phyloP scores from a whole-genome alignment of 2,329 filamentous ascomycete genomes.

The Remersonia thermophila region DNA sequence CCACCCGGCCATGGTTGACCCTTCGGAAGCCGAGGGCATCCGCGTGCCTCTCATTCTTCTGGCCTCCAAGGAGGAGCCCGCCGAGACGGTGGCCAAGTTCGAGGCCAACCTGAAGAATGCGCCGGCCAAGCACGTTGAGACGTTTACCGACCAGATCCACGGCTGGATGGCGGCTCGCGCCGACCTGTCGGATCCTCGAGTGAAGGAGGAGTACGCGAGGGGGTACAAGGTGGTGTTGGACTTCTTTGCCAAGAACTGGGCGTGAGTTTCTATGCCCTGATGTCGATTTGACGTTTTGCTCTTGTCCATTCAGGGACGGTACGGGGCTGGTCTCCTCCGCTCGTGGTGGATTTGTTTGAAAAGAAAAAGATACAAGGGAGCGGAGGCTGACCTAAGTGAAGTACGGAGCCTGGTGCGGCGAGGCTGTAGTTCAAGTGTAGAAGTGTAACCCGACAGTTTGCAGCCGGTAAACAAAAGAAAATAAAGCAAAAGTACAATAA shows the following conservation, averaged over 20 bases:
- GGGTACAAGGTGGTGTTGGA: slow-evolving; percentile 47
- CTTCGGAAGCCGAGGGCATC: slow-evolving; percentile 46
- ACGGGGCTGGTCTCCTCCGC: too few species aligned
- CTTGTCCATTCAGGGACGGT: too few species aligned
- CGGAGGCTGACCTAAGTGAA: too few species aligned
- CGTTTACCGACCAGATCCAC: slow-evolving; percentile 54
- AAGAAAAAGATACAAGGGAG: not conserved
- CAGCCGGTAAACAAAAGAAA: too few species aligned
- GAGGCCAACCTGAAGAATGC: slow-evolving; percentile 37
- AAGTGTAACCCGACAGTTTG: too few species aligned
- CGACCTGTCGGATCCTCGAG: slow-evolving; percentile 42
- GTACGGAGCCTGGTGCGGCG: too few species aligned
- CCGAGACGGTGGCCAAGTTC: slow-evolving; percentile 43
- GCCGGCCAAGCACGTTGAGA: slow-evolving; percentile 46
- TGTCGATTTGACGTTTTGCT: too few species aligned
- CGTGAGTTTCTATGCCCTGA: slow-evolving; percentile 9
- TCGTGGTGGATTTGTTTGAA: not conserved
- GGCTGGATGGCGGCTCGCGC: slow-evolving; percentile 62
- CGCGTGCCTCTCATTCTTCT: slow-evolving; percentile 50
- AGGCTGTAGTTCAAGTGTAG: too few species aligned
- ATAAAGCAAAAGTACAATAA: too few species aligned
- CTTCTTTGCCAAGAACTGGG: slow-evolving; percentile 43
- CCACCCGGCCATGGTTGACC: slow-evolving; percentile 54
- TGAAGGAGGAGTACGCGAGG: slow-evolving; percentile 49
- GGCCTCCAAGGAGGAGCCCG: slow-evolving; percentile 52